Evolutionary conservation across 2,329 filamentous ascomycete genomes (phyloP).

Genomic region (Fusarium guadeloupense): DNA sequence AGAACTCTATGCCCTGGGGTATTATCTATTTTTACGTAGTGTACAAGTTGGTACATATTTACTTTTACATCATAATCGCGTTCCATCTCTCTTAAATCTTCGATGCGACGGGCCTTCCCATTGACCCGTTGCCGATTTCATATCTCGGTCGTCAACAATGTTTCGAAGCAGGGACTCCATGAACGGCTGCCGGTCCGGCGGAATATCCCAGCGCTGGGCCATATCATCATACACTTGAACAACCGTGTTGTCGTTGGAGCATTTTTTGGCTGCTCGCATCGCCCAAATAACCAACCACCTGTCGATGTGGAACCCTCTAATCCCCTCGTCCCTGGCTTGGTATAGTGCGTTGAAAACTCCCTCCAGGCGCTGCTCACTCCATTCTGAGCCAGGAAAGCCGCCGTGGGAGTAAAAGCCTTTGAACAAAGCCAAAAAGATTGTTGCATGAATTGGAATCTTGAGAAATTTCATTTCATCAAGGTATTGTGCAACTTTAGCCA

Average conservation of each 20-base stretch:
- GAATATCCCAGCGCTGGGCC: slow-evolving; percentile 58
- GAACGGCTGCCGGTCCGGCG: slow-evolving; percentile 53
- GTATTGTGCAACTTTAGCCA: slow-evolving; percentile 74
- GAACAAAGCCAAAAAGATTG: slow-evolving; percentile 83
- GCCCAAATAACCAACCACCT: slow-evolving; percentile 70
- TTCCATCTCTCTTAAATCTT: slow-evolving; percentile 43
- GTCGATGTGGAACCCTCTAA: slow-evolving; percentile 61
- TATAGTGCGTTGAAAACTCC: slow-evolving; percentile 73
- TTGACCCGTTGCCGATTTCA: slow-evolving; percentile 42
- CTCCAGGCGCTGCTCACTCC: slow-evolving; percentile 76
- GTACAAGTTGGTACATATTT: slow-evolving; percentile 41
- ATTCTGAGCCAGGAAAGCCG: slow-evolving; percentile 68
- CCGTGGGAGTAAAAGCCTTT: slow-evolving; percentile 83
- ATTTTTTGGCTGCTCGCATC: slow-evolving; percentile 71
- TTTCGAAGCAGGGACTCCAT: slow-evolving; percentile 58
- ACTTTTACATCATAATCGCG: slow-evolving; percentile 43
- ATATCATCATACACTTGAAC: slow-evolving; percentile 64
- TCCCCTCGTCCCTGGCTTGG: slow-evolving; percentile 58
- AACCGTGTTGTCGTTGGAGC: slow-evolving; percentile 61
- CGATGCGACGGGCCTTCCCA: slow-evolving; percentile 39
- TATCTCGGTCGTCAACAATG: slow-evolving; percentile 50
- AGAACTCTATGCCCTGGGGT: slow-evolving; percentile 33
- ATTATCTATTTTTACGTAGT: slow-evolving; percentile 33
- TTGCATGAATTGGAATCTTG: slow-evolving; percentile 74
- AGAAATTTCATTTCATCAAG: slow-evolving; percentile 83